phyloP scores from a whole-genome alignment of 2,329 filamentous ascomycete species.

The Rhynchosporium graminicola region DNA sequence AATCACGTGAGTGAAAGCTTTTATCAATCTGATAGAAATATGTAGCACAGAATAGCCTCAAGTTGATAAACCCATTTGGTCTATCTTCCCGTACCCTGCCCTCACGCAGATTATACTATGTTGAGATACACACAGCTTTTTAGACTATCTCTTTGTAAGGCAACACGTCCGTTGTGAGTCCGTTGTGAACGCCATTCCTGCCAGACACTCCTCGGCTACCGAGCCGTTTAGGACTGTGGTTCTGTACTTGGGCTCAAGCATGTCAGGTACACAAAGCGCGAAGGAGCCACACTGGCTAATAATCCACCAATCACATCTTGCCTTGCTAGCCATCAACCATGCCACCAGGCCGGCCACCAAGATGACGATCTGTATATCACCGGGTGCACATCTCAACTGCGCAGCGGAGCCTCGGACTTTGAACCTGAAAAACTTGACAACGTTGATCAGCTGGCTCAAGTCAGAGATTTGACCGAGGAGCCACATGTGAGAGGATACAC shows the following conservation, averaged over 20 bases:
- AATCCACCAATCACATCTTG: conserved; percentile 16
- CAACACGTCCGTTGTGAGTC: conserved; percentile 3
- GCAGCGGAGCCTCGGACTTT: conserved; percentile 17
- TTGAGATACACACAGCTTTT: not conserved
- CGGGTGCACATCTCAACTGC: conserved; percentile 7
- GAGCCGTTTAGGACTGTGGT: conserved; percentile 7
- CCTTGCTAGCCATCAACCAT: not conserved
- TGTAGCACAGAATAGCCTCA: not conserved
- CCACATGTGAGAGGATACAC: conserved; percentile 24
- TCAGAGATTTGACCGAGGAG: conserved; percentile 23
- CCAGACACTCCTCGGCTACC: not conserved
- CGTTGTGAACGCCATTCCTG: not conserved
- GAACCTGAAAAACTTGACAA: conserved; percentile 20
- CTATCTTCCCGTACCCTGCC: conserved; percentile 3
- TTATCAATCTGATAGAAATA: not conserved
- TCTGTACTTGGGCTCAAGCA: not conserved
- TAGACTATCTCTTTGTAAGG: not conserved
- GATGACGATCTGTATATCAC: conserved; percentile 9
- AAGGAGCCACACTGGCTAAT: conserved; percentile 4
- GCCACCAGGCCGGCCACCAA: conserved; percentile 15
- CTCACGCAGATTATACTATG: not conserved
- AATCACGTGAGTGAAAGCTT: conserved; percentile 8
- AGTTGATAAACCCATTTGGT: not conserved
- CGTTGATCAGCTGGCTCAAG: conserved; percentile 20
- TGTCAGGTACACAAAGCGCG: conserved; percentile 9